Percentiles rank a stretch among this genome's conserved stretches.
phyloP scores from a whole-genome alignment of 352 stramenopile genomes.

The Pythium rishiriense region DNA sequence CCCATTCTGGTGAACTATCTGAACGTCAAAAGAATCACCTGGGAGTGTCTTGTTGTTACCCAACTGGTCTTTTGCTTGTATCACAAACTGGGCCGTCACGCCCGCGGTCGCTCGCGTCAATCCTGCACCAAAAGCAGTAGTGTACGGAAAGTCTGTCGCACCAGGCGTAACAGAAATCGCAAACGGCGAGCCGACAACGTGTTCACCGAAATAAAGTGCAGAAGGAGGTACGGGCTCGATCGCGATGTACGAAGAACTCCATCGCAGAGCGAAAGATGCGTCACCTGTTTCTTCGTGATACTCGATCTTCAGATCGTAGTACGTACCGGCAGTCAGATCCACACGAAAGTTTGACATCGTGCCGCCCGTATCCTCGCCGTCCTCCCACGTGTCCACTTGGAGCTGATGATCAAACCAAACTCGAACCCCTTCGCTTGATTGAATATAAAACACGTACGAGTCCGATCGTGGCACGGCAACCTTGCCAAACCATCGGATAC shows the following conservation, averaged over 20 bases:
- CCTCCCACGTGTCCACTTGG: slow-evolving; percentile 92
- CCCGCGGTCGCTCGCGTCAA: slow-evolving; percentile 79
- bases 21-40: slow-evolving; percentile 78
- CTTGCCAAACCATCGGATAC: slow-evolving; percentile 94
- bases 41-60: slow-evolving; percentile 91
- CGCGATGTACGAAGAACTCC: slow-evolving; percentile 91
- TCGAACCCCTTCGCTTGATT: slow-evolving; percentile 90
- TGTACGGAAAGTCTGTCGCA: slow-evolving; percentile 95
- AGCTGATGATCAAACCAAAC: slow-evolving; percentile 94
- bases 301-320: slow-evolving; percentile 94
- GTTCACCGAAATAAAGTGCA: slow-evolving; percentile 84
- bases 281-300: slow-evolving; percentile 93
- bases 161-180: slow-evolving; percentile 87
- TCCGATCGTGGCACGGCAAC: slow-evolving; percentile 78
- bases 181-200: slow-evolving; percentile 95
- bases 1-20: slow-evolving; percentile 47
- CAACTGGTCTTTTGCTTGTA: slow-evolving; percentile 93
- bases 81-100: slow-evolving; percentile 87
- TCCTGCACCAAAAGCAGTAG: slow-evolving; percentile 85
- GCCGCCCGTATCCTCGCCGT: slow-evolving; percentile 35
- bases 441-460: slow-evolving; percentile 92
- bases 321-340: slow-evolving; percentile 61
- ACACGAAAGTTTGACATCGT: slow-evolving; percentile 75
- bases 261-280: slow-evolving; percentile 87
- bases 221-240: slow-evolving; percentile 82